A percentile compares a stretch with the other conserved stretches of the same genome.
Conservation (phyloP, 2,329 filamentous ascomycete genomes). For the Epichloe bromicola region DNA sequence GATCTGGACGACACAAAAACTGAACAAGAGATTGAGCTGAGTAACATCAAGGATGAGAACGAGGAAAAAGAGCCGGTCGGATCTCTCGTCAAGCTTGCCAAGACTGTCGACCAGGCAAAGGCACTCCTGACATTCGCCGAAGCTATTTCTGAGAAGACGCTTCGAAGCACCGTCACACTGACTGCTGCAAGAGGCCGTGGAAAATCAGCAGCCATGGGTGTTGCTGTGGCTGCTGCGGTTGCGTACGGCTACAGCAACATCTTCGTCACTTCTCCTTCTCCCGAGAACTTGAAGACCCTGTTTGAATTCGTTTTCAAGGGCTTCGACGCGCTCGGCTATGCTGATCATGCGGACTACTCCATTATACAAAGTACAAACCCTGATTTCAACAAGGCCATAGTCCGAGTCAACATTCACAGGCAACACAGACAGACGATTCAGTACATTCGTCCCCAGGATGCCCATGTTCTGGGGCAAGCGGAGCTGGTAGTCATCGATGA, state of each 20-base stretch:
- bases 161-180: conserved; percentile 83
- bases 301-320: conserved; percentile 99
- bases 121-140: conserved; percentile 94
- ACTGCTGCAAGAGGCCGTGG: conserved; percentile 90
- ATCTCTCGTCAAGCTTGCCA: conserved; percentile 69
- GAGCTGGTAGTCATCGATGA: conserved; percentile 95
- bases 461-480: conserved; percentile 87
- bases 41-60: conserved; percentile 75
- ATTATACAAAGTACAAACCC: conserved; percentile 98
- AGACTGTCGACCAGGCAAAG: conserved; percentile 91
- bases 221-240: conserved; percentile 85
- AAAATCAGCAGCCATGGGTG: conserved; percentile 90
- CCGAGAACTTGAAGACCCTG: conserved; percentile 95
- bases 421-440: conserved; percentile 96
- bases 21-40: conserved; percentile 61
- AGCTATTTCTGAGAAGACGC: conserved; percentile 88
- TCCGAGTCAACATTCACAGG: conserved; percentile 88
- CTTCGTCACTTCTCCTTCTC: conserved; percentile 94
- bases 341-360: conserved; percentile 92
- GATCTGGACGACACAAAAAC: conserved; percentile 62
- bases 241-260: conserved; percentile 98
- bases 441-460: conserved; percentile 93
- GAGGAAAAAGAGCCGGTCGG: conserved; percentile 79
- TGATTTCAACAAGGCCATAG: conserved; percentile 98
- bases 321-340: conserved; percentile 86